These are phyloP conservation scores for Ceratocystis diversiconidia DNA, from an alignment of 2,329 filamentous ascomycete species.

Conservation along the genomic window DNA sequence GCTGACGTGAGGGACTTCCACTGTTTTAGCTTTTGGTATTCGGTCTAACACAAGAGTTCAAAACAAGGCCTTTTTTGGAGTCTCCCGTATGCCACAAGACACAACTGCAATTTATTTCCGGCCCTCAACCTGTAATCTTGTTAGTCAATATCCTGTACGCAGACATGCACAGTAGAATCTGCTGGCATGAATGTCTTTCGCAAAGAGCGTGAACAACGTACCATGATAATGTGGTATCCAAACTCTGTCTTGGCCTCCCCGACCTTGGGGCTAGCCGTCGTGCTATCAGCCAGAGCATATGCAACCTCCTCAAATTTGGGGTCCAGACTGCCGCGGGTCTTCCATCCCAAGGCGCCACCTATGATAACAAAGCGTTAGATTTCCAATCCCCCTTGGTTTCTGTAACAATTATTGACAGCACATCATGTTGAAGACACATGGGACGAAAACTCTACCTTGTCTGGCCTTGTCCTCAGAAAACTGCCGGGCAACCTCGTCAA, in stretches of 20 bases:
- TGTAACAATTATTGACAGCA: neutral
- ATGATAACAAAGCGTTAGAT: slow-evolving; percentile 6
- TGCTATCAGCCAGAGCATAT: slow-evolving; percentile 53
- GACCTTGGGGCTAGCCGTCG: slow-evolving; percentile 47
- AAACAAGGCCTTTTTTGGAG: neutral
- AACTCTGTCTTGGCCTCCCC: slow-evolving; percentile 60
- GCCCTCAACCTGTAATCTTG: slow-evolving; percentile 27
- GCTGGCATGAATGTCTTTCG: neutral
- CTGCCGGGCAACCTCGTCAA: slow-evolving; percentile 58
- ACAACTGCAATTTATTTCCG: slow-evolving; percentile 25
- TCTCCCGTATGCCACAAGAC: neutral
- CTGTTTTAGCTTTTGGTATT: slow-evolving; percentile 3
- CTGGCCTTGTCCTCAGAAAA: slow-evolving; percentile 67
- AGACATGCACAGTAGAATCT: neutral
- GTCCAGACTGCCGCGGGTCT: slow-evolving; percentile 52
- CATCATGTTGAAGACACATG: neutral
- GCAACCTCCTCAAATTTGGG: slow-evolving; percentile 59
- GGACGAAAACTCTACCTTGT: slow-evolving; percentile 32
- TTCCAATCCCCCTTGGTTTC: neutral
- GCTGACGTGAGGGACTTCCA: neutral
- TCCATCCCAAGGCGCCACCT: slow-evolving; percentile 63
- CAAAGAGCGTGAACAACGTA: slow-evolving; percentile 25
- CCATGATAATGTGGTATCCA: slow-evolving; percentile 73
- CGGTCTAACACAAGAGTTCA: neutral
- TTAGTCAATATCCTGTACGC: neutral